Conservation (phyloP, 2,329 filamentous ascomycete species). For the Canariomyces notabilis region DNA sequence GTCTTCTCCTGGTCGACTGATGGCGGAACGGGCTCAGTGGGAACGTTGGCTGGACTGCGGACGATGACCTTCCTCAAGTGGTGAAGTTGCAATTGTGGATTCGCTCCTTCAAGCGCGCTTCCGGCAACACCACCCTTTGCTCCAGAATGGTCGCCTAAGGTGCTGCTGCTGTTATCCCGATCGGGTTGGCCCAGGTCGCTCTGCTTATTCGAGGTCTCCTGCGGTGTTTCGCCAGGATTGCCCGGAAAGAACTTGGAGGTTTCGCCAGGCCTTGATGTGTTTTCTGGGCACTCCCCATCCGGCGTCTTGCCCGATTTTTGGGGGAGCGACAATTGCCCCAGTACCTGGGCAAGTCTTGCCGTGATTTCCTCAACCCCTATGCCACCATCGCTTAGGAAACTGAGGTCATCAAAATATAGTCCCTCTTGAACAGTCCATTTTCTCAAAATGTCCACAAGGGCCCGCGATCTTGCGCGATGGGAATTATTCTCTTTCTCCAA, state of each 20-base stretch:
- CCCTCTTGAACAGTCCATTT: constrained; percentile 15
- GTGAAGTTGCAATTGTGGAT: constrained; percentile 6
- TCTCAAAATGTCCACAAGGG: constrained; percentile 9
- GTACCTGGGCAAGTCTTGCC: not conserved
- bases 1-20: constrained; percentile 24
- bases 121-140: not conserved
- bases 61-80: constrained; percentile 20
- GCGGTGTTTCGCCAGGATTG: not conserved
- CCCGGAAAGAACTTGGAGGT: constrained; percentile 1
- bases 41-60: constrained; percentile 20
- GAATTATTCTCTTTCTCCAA: constrained; percentile 9
- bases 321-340: constrained; percentile 1
- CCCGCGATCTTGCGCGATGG: constrained; percentile 3
- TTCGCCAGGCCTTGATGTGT: not conserved
- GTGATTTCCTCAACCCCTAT: constrained; percentile 9
- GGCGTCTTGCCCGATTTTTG: not conserved
- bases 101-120: not conserved
- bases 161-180: not conserved
- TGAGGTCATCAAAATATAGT: not conserved
- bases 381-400: not conserved
- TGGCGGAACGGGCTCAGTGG: constrained; percentile 14
- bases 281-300: not conserved
- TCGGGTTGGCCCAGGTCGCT: not conserved
- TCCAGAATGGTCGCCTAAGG: not conserved
- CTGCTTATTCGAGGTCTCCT: not conserved